Base-by-base conservation (phyloP, 78 protist genomes). In the Dictyostelium intermedium region DNA sequence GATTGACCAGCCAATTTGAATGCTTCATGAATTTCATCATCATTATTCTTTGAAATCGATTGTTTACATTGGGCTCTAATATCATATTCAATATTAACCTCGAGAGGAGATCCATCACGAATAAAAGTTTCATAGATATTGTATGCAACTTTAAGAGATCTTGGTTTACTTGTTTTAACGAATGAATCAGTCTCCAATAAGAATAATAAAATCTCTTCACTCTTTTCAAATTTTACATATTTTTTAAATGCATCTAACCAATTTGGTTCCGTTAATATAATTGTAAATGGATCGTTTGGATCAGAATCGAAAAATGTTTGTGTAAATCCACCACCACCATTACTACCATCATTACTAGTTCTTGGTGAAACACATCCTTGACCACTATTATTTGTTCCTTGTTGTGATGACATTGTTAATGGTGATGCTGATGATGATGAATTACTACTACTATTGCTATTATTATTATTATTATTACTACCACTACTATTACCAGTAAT, bases 241-340 rank as follows among this genome's bases (percentile, higher is more conserved):
- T 74, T 83, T 39, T 89, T 89, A 32, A 80, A 89, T 5, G 81
- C 50, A 80, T 89, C 94, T 60, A 89, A 50, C 94, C 94, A 89
- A 30, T 35, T 13, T 35, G 34, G 20, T 5, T 89, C 94, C 2
- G 72, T 80, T 16, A 89, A 47, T 47, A 89, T 89, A 32, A 32
- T 70, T 27, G n/a, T n/a, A 16, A 89, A 89, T 13, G 73, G 73
- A 34, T 89, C 94, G 34, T 81, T 89, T 72, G 79, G 79, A 9
- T 77, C 82, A 5, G 27, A 56, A 41, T 77, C 82, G 7, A 41
- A n/a, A 18, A 43, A 8, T 11, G 91, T 47, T 77, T 13, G 72
- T 8, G 25, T 20, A 61, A n/a, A 25, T 9, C 30, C 16, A 61
- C 27, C 23, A 60, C 9, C n/a, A n/a, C n/a, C n/a, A n/a, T n/a